Percentiles rank a stretch among this genome's conserved stretches.
Evolutionary conservation across 768 basidiomycete species (phyloP).

Genomic region (Boletus insuetus): DNA sequence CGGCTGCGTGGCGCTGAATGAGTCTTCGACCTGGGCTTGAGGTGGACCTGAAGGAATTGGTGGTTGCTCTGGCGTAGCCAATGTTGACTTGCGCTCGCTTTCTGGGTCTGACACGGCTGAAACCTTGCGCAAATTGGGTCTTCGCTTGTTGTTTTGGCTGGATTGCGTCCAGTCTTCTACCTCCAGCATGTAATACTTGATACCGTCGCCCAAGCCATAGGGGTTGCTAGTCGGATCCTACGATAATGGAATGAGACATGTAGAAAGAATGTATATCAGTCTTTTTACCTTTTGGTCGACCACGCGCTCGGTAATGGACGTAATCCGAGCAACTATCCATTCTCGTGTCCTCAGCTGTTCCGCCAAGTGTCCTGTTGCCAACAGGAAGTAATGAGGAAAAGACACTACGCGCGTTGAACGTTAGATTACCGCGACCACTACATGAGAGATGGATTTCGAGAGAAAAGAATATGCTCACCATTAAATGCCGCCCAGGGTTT

Average conservation of each 20-base stretch:
- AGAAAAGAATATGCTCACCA: constrained; percentile 46
- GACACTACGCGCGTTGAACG: constrained; percentile 54
- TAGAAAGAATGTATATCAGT: neutral
- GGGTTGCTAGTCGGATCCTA: constrained; percentile 85
- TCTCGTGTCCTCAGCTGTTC: constrained; percentile 90
- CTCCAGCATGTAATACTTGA: constrained; percentile 92
- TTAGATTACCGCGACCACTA: neutral
- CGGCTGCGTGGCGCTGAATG: constrained; percentile 61
- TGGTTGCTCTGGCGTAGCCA: constrained; percentile 11
- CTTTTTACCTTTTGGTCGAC: constrained; percentile 71
- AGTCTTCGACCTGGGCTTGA: constrained; percentile 70
- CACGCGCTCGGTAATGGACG: constrained; percentile 80
- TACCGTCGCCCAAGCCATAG: constrained; percentile 83
- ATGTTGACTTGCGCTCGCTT: constrained; percentile 33
- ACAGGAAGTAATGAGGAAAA: constrained; percentile 96
- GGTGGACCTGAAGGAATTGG: constrained; percentile 55
- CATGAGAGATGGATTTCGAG: neutral
- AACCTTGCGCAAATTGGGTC: constrained; percentile 50
- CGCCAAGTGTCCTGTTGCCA: constrained; percentile 79
- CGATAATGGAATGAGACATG: constrained; percentile 1
- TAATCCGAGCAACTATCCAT: constrained; percentile 94
- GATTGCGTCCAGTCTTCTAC: constrained; percentile 93
- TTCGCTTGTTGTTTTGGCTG: constrained; percentile 56
- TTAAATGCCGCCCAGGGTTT: constrained; percentile 99
- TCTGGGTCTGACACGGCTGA: constrained; percentile 39